A percentile compares a stretch with the other conserved stretches of the same genome.
These are phyloP conservation scores for Fusarium burgessii DNA, from an alignment of 2,329 filamentous ascomycete species.

Conservation along the genomic window DNA sequence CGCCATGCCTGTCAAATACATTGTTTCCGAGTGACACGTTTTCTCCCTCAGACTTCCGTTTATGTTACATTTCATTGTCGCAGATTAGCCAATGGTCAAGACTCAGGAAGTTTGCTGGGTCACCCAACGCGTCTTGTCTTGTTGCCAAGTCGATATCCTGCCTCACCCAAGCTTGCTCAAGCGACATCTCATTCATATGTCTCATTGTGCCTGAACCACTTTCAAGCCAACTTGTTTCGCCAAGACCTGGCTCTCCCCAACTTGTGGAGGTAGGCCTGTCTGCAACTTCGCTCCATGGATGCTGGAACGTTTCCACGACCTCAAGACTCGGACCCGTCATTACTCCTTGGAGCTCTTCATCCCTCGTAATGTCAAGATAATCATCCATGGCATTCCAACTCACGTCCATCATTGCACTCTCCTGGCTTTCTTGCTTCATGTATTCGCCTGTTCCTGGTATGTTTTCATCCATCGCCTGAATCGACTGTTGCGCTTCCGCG, in stretches of 20 bases:
- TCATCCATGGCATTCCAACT: conserved; percentile 21
- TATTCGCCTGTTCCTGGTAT: neutral
- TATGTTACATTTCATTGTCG: neutral
- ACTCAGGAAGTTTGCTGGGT: conserved; percentile 25
- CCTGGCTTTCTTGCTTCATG: neutral
- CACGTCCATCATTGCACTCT: conserved; percentile 10
- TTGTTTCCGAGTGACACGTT: neutral
- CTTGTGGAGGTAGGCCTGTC: neutral
- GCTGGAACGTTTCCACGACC: neutral
- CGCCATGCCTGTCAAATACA: neutral
- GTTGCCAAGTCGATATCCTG: neutral
- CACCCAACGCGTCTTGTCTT: neutral
- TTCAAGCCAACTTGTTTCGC: neutral
- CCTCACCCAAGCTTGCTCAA: neutral
- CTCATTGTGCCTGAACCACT: neutral
- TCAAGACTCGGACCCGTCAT: neutral
- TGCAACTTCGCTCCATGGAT: neutral
- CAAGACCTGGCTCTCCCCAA: neutral
- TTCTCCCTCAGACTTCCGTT: neutral
- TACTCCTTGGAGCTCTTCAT: neutral
- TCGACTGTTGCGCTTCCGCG: neutral
- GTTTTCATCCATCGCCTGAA: neutral
- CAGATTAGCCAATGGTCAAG: conserved; percentile 37
- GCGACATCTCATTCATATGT: neutral
- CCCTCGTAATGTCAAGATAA: neutral